Conservation (phyloP, 768 basidiomycete species). For the Suillus decipiens region DNA sequence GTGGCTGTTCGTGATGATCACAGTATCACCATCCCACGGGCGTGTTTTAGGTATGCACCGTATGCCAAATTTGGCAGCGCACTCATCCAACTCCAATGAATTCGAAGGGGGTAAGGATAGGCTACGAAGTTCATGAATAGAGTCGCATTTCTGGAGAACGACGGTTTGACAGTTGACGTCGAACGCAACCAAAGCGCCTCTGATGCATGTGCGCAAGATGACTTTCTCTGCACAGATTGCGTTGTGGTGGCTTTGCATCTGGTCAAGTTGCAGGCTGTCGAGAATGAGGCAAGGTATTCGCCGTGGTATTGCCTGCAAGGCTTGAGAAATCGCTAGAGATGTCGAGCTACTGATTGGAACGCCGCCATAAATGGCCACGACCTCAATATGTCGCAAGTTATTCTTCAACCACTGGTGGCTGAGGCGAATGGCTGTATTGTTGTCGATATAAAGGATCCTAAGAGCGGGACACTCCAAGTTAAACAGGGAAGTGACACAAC, state of each 20-base stretch:
- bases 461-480: neutral
- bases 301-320: neutral
- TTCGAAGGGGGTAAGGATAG: neutral
- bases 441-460: neutral
- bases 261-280: neutral
- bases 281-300: conserved; percentile 1
- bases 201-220: neutral
- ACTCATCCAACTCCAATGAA: neutral
- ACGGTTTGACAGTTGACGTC: neutral
- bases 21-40: neutral
- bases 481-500: fast-evolving
- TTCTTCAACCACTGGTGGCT: neutral
- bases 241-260: too few species aligned
- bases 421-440: neutral
- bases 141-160: neutral
- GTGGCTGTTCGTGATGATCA: neutral
- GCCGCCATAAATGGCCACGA: neutral
- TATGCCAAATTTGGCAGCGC: neutral
- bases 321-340: neutral
- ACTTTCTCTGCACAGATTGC: neutral
- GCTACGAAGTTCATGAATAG: neutral
- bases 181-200: neutral
- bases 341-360: neutral
- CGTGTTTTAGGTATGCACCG: too few species aligned
- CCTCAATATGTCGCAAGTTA: neutral